Evolutionary conservation across 805 yeast genomes (phyloP).

Genomic region (Yamadazyma kitorensis): DNA sequence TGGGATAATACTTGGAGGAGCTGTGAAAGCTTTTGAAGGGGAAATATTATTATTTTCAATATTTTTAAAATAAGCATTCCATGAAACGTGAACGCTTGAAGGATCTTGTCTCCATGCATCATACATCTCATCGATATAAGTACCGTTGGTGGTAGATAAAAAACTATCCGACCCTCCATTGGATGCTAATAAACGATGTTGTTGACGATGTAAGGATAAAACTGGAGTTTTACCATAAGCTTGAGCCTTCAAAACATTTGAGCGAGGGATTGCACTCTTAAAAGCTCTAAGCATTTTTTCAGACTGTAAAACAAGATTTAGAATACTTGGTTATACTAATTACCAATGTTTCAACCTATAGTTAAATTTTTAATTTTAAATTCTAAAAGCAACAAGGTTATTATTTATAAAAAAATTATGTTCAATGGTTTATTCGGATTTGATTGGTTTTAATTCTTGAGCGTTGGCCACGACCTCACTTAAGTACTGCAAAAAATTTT

Average conservation of each 20-base stretch:
- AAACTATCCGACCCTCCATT: slow-evolving; percentile 58
- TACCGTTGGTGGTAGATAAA: slow-evolving; percentile 79
- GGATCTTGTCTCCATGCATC: slow-evolving; percentile 93
- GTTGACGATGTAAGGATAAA: slow-evolving; percentile 2
- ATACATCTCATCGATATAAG: slow-evolving; percentile 97
- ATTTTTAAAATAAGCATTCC: slow-evolving; percentile 97
- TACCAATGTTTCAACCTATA: no score
- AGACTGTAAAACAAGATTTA: no score
- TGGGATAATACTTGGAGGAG: slow-evolving; percentile 91
- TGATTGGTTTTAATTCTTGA: slow-evolving; percentile 12
- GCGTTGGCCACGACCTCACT: no score
- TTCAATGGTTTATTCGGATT: slow-evolving; percentile 8
- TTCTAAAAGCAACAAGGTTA: no score
- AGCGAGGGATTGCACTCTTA: slow-evolving; percentile 35
- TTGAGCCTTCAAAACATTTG: slow-evolving; percentile 29
- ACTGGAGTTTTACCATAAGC: neutral
- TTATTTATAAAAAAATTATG: no score
- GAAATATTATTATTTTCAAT: slow-evolving; percentile 69
- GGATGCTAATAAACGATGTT: slow-evolving; percentile 18
- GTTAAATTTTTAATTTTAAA: no score
- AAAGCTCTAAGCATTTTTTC: slow-evolving; percentile 45
- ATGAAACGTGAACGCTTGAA: slow-evolving; percentile 84
- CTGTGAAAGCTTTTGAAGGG: slow-evolving; percentile 72
- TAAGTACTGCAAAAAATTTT: no score
- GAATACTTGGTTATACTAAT: no score